phyloP scores from a whole-genome alignment of 345 rosid genomes.

The Rhodamnia argentea region DNA sequence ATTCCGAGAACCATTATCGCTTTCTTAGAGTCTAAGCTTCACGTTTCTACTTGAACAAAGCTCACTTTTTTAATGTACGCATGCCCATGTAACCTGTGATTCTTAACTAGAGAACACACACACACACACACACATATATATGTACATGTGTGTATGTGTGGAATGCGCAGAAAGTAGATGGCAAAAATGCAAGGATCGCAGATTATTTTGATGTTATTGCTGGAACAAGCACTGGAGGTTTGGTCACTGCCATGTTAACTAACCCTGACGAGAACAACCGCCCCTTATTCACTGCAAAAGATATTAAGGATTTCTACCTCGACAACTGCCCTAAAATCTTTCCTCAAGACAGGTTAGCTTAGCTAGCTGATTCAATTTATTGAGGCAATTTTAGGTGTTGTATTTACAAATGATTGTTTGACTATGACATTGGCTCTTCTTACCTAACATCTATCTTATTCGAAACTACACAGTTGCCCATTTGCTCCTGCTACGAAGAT shows the following conservation, averaged over 20 bases:
- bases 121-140: too few relatives aligned
- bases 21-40: constrained; percentile 24
- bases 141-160: background rate
- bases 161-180: constrained; percentile 33
- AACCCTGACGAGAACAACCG: constrained; percentile 29
- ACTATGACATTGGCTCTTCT: background rate
- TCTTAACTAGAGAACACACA: background rate
- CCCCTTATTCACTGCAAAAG: constrained; percentile 47
- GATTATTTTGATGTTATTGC: constrained; percentile 48
- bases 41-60: constrained; percentile 3
- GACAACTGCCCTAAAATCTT: constrained; percentile 32
- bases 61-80: background rate
- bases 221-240: constrained; percentile 53
- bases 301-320: constrained; percentile 28
- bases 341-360: constrained; percentile 17
- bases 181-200: constrained; percentile 36
- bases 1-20: constrained; percentile 25
- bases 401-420: background rate
- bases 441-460: background rate
- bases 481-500: constrained; percentile 6
- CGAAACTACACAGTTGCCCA: background rate
- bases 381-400: background rate
- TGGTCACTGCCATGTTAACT: constrained; percentile 47
- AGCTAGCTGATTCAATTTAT: background rate
- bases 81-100: background rate